phyloP scores from a whole-genome alignment of 345 rosid genomes.

The Brassica nigra region DNA sequence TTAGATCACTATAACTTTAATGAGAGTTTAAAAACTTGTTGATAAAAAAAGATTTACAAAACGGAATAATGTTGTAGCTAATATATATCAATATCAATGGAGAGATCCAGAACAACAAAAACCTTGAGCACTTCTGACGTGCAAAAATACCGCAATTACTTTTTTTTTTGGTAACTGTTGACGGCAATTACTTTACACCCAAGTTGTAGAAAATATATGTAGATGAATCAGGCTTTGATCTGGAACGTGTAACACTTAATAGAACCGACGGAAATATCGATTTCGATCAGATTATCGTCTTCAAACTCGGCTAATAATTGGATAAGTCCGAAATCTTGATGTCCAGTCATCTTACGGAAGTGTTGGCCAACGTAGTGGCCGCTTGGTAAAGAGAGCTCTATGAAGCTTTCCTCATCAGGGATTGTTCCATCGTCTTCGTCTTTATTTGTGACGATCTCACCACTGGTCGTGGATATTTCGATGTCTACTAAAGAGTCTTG shows the following conservation, averaged over 20 bases:
- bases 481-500: slow-evolving; percentile 38
- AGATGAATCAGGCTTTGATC: slow-evolving; percentile 53
- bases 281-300: slow-evolving; percentile 87
- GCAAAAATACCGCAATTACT: slow-evolving; percentile 17
- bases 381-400: slow-evolving; percentile 73
- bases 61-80: slow-evolving; percentile 5
- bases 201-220: background rate
- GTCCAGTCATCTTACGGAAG: slow-evolving; percentile 9
- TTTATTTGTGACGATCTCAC: background rate
- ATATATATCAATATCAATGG: slow-evolving; percentile 10
- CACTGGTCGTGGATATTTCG: background rate
- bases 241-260: slow-evolving; percentile 74
- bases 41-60: background rate
- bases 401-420: slow-evolving; percentile 68
- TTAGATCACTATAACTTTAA: background rate
- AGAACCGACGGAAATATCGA: slow-evolving; percentile 78
- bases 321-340: slow-evolving; percentile 46
- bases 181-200: background rate
- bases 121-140: slow-evolving; percentile 14
- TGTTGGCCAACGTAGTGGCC: slow-evolving; percentile 56
- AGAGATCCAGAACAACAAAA: background rate
- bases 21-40: background rate
- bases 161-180: background rate
- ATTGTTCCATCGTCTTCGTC: slow-evolving; percentile 48
- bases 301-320: slow-evolving; percentile 63